Percentiles rank a stretch among this genome's conserved stretches.
Evolutionary conservation across 495 filamentous ascomycete genomes (phyloP).

Genomic region (Talaromyces adpressus): DNA sequence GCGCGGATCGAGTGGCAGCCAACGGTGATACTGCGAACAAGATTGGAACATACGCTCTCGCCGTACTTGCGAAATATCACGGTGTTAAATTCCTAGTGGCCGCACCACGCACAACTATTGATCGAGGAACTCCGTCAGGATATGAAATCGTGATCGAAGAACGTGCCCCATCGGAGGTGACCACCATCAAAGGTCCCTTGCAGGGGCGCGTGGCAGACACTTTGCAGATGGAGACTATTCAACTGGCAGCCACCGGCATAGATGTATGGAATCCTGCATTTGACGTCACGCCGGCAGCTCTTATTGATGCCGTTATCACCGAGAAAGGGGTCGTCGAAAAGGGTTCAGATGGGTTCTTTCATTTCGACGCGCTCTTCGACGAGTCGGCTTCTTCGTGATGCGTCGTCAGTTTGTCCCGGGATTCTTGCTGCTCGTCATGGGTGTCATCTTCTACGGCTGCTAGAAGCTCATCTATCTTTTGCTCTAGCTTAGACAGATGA

Average conservation of each 20-base stretch:
- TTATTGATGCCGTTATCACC: constrained; percentile 93
- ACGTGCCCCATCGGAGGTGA: constrained; percentile 69
- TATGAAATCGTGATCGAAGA: constrained; percentile 81
- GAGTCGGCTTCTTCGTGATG: constrained; percentile 9
- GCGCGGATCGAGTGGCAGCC: constrained; percentile 88
- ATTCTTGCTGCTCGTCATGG: background rate
- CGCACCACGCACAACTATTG: constrained; percentile 89
- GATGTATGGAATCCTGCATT: constrained; percentile 94
- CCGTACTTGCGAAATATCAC: constrained; percentile 78
- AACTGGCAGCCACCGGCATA: constrained; percentile 75
- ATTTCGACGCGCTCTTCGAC: constrained; percentile 53
- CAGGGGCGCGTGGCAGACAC: constrained; percentile 35
- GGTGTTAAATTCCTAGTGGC: constrained; percentile 92
- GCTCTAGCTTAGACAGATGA: constrained; percentile 45
- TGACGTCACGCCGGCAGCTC: constrained; percentile 77
- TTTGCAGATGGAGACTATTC: constrained; percentile 60
- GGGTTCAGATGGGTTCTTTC: constrained; percentile 63
- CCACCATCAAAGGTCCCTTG: constrained; percentile 68
- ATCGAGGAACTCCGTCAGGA: constrained; percentile 70
- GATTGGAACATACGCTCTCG: constrained; percentile 91
- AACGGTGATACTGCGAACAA: constrained; percentile 99
- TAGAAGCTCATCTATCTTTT: constrained; percentile 52
- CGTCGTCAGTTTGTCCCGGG: constrained; percentile 8
- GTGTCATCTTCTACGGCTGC: constrained; percentile 31
- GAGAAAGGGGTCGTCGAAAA: constrained; percentile 85